Evolutionary conservation across 1,284 basidiomycete genomes (phyloP), one percentile per base, ranked within the genome.

Genomic region (Apiotrichum laibachii): DNA sequence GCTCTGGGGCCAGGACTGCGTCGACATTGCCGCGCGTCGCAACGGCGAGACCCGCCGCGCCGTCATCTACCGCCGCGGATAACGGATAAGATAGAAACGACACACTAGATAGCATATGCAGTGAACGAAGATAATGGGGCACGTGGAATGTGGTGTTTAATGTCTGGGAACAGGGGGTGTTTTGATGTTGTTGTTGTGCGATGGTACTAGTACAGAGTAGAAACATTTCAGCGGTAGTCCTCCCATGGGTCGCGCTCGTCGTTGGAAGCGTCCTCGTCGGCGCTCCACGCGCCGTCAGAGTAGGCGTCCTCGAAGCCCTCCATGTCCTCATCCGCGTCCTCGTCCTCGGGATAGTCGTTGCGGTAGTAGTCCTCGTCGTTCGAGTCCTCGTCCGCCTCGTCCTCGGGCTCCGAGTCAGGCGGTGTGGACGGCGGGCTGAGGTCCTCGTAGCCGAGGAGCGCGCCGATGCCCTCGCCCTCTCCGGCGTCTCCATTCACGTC

Each of bases 1-100:
- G 39, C 77, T 90, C 5, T 90, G 88, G 87, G 88, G 87, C 3
- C 70, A 80, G 19, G 84, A 85, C 49, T 82, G 82, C 10, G 80
- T 81, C 56, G 79, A 77, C n/a, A 71, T 86, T 1, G 85, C 89
- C 2, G 49, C 56, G 53, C 67, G 68, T 49, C 67, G 72, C 72
- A 80, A 59, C 76, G 81, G 65, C 72, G 86, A 72, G 77, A 79
- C 65, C 71, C 80, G 64, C 83, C 88, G 71, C 76, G 71, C 67
- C 2, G 53, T 69, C 40, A 66, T 68, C 42, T 78, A 70, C 60
- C 59, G 72, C 21, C 58, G 70, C 37, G 65, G 62, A 50, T 72
- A 59, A 54, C 26, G 15, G 9, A 35, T 7, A 16, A 22, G 19
- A 39, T 47, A 48, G 35, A 40, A 35, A 45, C 13, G 37, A 11